Evolutionary conservation across 345 rosid species (phyloP).

Genomic region (Microcos paniculata): DNA sequence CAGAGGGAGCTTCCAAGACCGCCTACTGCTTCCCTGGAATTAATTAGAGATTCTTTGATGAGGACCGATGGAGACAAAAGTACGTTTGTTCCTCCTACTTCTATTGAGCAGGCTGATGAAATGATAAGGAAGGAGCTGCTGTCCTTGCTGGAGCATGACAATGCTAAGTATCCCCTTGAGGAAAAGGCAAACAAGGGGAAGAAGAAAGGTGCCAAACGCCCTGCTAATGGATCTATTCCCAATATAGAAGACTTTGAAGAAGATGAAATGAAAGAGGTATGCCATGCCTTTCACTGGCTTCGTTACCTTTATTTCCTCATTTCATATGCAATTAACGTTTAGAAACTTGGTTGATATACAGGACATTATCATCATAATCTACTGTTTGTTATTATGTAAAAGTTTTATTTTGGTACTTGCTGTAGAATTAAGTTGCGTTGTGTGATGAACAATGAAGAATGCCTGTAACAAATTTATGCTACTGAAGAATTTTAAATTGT

Average conservation of each 20-base stretch:
- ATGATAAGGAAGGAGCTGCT: conserved; percentile 80
- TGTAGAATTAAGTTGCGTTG: neutral
- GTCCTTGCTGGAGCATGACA: conserved; percentile 79
- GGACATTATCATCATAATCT: neutral
- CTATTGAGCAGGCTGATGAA: conserved; percentile 89
- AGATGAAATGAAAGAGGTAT: conserved; percentile 74
- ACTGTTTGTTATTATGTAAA: neutral
- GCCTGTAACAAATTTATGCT: neutral
- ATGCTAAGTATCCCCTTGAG: conserved; percentile 97
- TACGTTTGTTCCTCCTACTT: conserved; percentile 88
- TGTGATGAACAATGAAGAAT: neutral
- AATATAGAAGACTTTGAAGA: conserved; percentile 82
- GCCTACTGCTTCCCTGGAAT: conserved; percentile 83
- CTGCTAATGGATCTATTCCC: conserved; percentile 56
- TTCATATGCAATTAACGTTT: neutral
- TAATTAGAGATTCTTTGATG: conserved; percentile 75
- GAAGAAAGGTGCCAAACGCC: conserved; percentile 71
- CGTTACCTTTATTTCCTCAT: neutral
- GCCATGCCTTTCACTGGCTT: conserved; percentile 10
- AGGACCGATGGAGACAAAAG: conserved; percentile 88
- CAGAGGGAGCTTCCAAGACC: conserved; percentile 99
- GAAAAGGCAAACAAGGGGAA: conserved; percentile 66
- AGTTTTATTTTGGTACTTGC: neutral
- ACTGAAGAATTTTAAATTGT: neutral
- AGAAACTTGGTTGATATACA: neutral